Conservation (phyloP, 805 yeast genomes). For the Wickerhamomyces bisporus region DNA sequence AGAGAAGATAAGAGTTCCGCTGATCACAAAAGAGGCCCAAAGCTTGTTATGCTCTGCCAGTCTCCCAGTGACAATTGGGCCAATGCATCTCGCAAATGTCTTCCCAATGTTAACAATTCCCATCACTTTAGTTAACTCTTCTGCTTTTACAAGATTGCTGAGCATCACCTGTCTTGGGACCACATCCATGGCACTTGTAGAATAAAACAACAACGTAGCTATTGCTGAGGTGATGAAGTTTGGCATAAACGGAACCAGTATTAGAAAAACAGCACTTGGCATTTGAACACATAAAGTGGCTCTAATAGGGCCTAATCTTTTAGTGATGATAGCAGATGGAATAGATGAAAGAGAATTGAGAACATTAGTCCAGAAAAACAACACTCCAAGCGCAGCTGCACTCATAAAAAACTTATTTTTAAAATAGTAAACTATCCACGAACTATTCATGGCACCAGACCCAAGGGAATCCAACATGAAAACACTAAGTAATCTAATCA, state of each 20-base stretch:
- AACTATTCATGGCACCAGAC: conserved; percentile 79
- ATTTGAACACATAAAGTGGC: conserved; percentile 72
- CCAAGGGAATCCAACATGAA: conserved; percentile 88
- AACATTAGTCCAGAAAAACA: conserved; percentile 61
- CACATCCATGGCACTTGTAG: conserved; percentile 80
- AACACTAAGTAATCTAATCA: conserved; percentile 46
- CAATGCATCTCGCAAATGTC: conserved; percentile 77
- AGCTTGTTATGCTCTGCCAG: conserved; percentile 50
- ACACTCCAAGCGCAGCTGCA: conserved; percentile 56
- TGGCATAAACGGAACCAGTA: conserved; percentile 43
- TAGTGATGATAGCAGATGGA: conserved; percentile 70
- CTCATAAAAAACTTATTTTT: conserved; percentile 47
- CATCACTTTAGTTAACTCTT: conserved; percentile 70
- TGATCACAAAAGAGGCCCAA: conserved; percentile 47
- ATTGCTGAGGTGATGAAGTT: conserved; percentile 40
- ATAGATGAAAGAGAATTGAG: conserved; percentile 65
- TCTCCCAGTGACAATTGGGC: conserved; percentile 76
- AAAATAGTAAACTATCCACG: conserved; percentile 86
- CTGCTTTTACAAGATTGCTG: conserved; percentile 56
- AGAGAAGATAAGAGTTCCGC: conserved; percentile 40
- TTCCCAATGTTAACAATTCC: conserved; percentile 85
- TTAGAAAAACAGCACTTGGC: conserved; percentile 68
- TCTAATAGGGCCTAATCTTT: conserved; percentile 67
- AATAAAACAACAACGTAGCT: conserved; percentile 49
- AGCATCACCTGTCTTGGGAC: conserved; percentile 83